Base-by-base conservation (phyloP, 768 basidiomycete species). In the Pluteus cervinus region DNA sequence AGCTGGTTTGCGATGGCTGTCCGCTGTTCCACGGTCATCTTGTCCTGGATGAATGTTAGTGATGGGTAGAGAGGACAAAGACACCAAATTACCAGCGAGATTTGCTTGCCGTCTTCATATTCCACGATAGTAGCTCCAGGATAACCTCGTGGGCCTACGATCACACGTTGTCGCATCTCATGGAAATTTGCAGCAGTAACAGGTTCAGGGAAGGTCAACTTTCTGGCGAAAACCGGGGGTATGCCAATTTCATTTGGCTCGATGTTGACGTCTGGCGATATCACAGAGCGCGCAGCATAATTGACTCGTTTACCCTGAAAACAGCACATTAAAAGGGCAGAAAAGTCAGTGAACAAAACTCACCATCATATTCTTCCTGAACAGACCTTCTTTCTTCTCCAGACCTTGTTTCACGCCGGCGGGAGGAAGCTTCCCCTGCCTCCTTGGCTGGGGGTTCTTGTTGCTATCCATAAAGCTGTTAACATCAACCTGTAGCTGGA, bases 311-410 rank as follows among this genome's bases (percentile, higher is more conserved):
- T 99, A 7, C 96, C 96, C 93, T 97, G 35, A 24, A 28, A 24
- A 17, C 14, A 5, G 37, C 14, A 4, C 14, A 6, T 35, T 20
- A 12, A 21, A 40, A 11, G 33, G 23, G 7, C 9, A 33, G 23
- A 26, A 36, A 39, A 16, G 33, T 20, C n/a, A 11, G 39, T 20
- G 5, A 38, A 20, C 35, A 37, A 34, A 17, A 59, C 74, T 40
- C 41, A 91, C 93, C 96, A 99, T 99, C 96, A 99, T 98, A 54
- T 99, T 81, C 63, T 93, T 96, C 41, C 96, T 73, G 73, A 99
- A 99, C 33, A 99, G 57, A 30, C 96, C 96, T 47, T 98, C 96
- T 62, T 99, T 99, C 75, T 98, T 99, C 66, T 99, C 96, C 50
- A 99, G 63, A 9, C 85, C 76, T 60, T 99, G 94, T 69, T 98